Conservation (phyloP, 352 stramenopile genomes). For the Globisporangium emineosum region DNA sequence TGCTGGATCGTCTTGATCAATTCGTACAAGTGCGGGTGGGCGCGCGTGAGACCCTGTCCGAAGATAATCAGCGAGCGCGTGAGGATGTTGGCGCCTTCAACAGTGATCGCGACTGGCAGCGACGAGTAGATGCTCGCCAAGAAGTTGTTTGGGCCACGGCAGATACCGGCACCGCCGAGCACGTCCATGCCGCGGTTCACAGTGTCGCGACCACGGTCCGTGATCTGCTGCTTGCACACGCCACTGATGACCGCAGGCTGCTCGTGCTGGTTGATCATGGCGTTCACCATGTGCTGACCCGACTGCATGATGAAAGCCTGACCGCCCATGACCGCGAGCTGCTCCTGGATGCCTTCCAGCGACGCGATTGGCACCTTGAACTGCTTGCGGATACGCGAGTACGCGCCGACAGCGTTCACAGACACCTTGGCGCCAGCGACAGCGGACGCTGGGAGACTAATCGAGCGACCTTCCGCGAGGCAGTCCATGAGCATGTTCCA, state of each 20-base stretch:
- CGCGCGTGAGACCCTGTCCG: slow-evolving; percentile 96
- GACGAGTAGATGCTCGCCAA: slow-evolving; percentile 95
- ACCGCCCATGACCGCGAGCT: slow-evolving; percentile 91
- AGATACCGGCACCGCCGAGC: slow-evolving; percentile 95
- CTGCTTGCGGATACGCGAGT: slow-evolving; percentile 96
- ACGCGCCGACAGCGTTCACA: slow-evolving; percentile 93
- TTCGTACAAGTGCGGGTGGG: slow-evolving; percentile 96
- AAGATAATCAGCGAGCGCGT: slow-evolving; percentile 98
- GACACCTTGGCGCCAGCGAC: slow-evolving; percentile 91
- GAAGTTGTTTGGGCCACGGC: slow-evolving; percentile 96
- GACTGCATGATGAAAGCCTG: slow-evolving; percentile 95
- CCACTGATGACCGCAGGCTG: slow-evolving; percentile 97
- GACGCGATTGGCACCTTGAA: slow-evolving; percentile 98
- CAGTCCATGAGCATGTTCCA: slow-evolving; percentile 99
- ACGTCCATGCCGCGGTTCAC: slow-evolving; percentile 98
- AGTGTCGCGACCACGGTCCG: slow-evolving; percentile 92
- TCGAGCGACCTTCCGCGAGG: slow-evolving; percentile 95
- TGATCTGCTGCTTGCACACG: slow-evolving; percentile 99
- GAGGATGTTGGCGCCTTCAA: slow-evolving; percentile 98
- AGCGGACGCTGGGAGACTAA: slow-evolving; percentile 94
- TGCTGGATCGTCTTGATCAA: slow-evolving; percentile 97
- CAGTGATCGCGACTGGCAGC: slow-evolving; percentile 96
- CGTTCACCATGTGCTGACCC: slow-evolving; percentile 97
- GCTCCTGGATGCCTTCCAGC: slow-evolving; percentile 97
- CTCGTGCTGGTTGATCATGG: slow-evolving; percentile 99